Percentiles rank a stretch among this genome's conserved stretches.
Evolutionary conservation across 2,329 filamentous ascomycete species (phyloP).

Genomic region (Celoporthe dispersa): DNA sequence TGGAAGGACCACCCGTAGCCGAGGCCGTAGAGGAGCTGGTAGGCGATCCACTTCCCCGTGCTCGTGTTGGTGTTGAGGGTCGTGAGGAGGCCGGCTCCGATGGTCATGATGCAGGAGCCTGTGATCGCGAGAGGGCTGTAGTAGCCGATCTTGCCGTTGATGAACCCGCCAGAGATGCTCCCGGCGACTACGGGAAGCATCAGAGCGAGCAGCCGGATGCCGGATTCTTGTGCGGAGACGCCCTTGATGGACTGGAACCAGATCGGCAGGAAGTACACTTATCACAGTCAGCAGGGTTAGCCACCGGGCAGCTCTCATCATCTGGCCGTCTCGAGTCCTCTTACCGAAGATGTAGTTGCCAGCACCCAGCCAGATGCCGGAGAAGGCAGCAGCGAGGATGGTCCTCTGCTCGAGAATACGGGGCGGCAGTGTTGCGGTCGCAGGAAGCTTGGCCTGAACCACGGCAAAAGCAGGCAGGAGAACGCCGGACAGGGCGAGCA

Average conservation of each 20-base stretch:
- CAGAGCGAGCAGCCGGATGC: conserved; percentile 37
- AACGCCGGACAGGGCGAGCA: conserved; percentile 36
- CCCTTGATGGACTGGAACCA: conserved; percentile 40
- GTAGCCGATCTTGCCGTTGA: conserved; percentile 39
- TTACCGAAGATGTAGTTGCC: conserved; percentile 16
- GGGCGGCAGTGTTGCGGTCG: conserved; percentile 53
- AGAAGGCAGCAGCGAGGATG: conserved; percentile 43
- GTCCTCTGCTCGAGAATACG: conserved; percentile 51
- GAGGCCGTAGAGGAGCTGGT: conserved; percentile 42
- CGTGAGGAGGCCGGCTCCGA: conserved; percentile 42
- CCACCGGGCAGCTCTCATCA: background rate
- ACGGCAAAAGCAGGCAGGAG: conserved; percentile 36
- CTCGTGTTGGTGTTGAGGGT: conserved; percentile 39
- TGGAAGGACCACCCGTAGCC: conserved; percentile 44
- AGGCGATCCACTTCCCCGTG: conserved; percentile 42
- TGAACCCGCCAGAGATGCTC: conserved; percentile 32
- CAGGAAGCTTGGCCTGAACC: conserved; percentile 46
- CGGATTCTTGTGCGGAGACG: conserved; percentile 37
- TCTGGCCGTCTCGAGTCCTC: background rate
- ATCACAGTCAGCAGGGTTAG: background rate
- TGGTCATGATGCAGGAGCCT: conserved; percentile 34
- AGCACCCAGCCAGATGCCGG: conserved; percentile 38
- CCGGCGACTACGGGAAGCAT: conserved; percentile 35
- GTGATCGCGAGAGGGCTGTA: conserved; percentile 40
- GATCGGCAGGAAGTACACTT: conserved; percentile 37